Base-by-base conservation (phyloP, 2,329 filamentous ascomycete genomes). In the Claviceps digitariae region DNA sequence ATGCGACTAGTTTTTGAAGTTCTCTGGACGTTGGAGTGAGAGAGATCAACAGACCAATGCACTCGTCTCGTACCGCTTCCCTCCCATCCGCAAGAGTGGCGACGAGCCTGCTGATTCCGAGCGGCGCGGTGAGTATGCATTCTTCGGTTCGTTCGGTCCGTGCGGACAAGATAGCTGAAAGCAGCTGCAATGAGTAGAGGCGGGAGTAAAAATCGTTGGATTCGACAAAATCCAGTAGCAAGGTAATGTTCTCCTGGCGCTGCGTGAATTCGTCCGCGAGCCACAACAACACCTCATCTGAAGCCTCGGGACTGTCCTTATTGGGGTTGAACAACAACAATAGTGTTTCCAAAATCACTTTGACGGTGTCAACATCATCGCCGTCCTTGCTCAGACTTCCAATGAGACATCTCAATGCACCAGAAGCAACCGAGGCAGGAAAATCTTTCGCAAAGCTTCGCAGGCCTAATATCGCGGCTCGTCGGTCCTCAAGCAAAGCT, bases 251-350 rank as follows among this genome's bases (percentile, higher is more conserved):
- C 71, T 97, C 91, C 79, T 96, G 90, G 57, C 88, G 84, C 75
- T 95, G 90, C 36, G 93, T 96, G 67, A 98, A 98, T 69, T 97
- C 91, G 70, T 98, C 93, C 52, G 93, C 93, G 55, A 98, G 77
- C 90, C 93, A 98, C 29, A 97, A 74, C 20, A 86, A 86, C 61
- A 98, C 94, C 69, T 98, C 93, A 59, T 97, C 91, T 15, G 91
- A 95, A 52, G 91, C 89, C 76, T 97, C 91, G 34, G 89, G 79
- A 75, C 88, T 94, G 64, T 75, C 73, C 60, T 78, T 74, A 60
- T 83, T 83, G 43, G 82, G 81, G 57, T 70, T 82, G 67, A 97
- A 97, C 43, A 98, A 82, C 83, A 94, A 91, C 66, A 97, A 75
- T 62, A 98, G 74, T 46, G 94, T 98, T 77, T 98, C 93, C 58